phyloP scores from a whole-genome alignment of 768 basidiomycete genomes.

The Trametes cubensis region DNA sequence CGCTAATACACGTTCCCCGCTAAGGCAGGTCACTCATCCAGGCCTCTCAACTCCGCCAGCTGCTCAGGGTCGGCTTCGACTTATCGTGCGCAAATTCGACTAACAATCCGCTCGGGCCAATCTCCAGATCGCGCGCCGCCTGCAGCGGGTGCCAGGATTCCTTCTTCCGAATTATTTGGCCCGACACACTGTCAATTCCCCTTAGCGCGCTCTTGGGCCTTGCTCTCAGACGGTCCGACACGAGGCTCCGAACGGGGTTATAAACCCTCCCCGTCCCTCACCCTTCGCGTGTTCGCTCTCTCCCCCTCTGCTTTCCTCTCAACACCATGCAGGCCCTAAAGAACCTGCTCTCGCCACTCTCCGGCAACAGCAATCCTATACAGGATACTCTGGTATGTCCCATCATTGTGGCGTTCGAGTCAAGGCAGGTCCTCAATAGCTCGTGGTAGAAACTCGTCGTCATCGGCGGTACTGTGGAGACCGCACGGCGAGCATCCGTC shows the following conservation, averaged over 20 bases:
- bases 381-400: constrained; percentile 75
- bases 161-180: constrained; percentile 19
- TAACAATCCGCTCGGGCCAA: constrained; percentile 3
- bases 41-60: constrained; percentile 9
- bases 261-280: constrained; percentile 25
- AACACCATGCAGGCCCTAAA: constrained; percentile 68
- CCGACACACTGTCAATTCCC: constrained; percentile 5
- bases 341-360: constrained; percentile 65
- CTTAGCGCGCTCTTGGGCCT: constrained; percentile 8
- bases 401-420: neutral
- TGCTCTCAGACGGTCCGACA: constrained; percentile 19
- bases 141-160: constrained; percentile 3
- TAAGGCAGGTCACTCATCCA: constrained; percentile 7
- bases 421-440: neutral
- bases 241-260: constrained; percentile 25
- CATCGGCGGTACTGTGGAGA: constrained; percentile 87
- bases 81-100: constrained; percentile 17
- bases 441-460: constrained; percentile 77
- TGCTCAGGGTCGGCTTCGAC: constrained; percentile 4
- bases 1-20: constrained; percentile 7
- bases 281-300: constrained; percentile 22
- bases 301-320: constrained; percentile 15
- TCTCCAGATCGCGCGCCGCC: constrained; percentile 17
- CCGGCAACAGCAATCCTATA: constrained; percentile 64
- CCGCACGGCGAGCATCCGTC: constrained; percentile 75